Evolutionary conservation across 352 stramenopile species (phyloP).

Genomic region (Aphanomyces invadans): DNA sequence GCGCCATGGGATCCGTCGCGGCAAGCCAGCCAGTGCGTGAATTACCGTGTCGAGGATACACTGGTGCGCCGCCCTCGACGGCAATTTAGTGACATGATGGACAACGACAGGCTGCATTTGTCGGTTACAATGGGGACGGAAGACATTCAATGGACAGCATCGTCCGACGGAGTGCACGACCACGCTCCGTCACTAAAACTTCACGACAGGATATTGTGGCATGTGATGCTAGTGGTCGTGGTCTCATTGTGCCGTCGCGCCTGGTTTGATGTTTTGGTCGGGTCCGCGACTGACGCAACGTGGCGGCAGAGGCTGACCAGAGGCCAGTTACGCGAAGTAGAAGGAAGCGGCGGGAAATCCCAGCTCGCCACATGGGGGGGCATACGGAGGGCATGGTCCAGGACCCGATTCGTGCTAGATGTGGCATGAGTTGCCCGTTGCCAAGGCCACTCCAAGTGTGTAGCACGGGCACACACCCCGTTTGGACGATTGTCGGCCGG

Average conservation of each 20-base stretch:
- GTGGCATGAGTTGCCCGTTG: too few relatives aligned
- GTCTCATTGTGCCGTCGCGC: background rate
- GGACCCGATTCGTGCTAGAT: too few relatives aligned
- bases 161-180: too few relatives aligned
- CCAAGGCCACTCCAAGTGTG: background rate
- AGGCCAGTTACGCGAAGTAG: background rate
- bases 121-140: background rate
- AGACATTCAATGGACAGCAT: constrained; percentile 3
- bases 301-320: background rate
- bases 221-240: background rate
- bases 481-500: background rate
- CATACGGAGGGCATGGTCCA: too few relatives aligned
- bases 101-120: background rate
- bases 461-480: background rate
- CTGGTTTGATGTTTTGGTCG: background rate
- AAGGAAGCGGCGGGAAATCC: background rate
- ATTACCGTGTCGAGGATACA: background rate
- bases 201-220: too few relatives aligned
- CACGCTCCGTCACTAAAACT: too few relatives aligned
- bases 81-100: background rate
- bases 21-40: background rate
- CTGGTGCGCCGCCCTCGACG: background rate
- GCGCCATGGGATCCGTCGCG: background rate
- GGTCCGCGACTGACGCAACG: background rate
- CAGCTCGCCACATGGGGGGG: too few relatives aligned